phyloP scores from a whole-genome alignment of 2,329 filamentous ascomycete species.

The Pseudovirgaria hyperparasitica region DNA sequence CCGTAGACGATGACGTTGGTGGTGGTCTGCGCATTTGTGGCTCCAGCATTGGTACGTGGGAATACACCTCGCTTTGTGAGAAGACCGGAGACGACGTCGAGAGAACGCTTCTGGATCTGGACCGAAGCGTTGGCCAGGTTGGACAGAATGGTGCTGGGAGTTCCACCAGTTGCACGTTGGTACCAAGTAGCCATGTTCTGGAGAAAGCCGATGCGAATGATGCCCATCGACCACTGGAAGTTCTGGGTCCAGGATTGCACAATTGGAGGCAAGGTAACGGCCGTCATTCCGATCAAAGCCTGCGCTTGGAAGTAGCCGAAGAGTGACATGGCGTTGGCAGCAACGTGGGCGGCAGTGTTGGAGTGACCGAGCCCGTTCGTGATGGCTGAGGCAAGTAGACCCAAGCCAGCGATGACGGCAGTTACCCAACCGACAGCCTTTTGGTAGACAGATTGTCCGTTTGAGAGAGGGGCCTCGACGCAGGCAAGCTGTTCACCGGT shows the following conservation, averaged over 20 bases:
- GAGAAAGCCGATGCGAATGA: slow-evolving; percentile 78
- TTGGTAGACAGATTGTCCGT: slow-evolving; percentile 84
- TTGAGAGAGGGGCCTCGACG: slow-evolving; percentile 76
- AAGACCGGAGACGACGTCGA: slow-evolving; percentile 22
- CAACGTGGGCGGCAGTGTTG: slow-evolving; percentile 89
- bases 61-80: slow-evolving; percentile 21
- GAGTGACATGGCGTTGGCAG: slow-evolving; percentile 84
- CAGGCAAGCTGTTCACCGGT: slow-evolving; percentile 61
- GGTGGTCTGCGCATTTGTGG: slow-evolving; percentile 18
- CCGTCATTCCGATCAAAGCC: slow-evolving; percentile 77
- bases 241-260: slow-evolving; percentile 92
- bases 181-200: slow-evolving; percentile 91
- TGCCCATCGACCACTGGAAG: slow-evolving; percentile 97
- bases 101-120: slow-evolving; percentile 61
- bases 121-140: slow-evolving; percentile 64
- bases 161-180: slow-evolving; percentile 82
- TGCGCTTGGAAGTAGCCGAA: slow-evolving; percentile 93
- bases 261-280: slow-evolving; percentile 71
- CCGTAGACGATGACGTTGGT: slow-evolving; percentile 51
- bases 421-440: slow-evolving; percentile 81
- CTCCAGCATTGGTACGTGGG: slow-evolving; percentile 33
- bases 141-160: slow-evolving; percentile 65
- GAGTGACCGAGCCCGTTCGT: slow-evolving; percentile 84
- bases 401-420: slow-evolving; percentile 74
- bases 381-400: slow-evolving; percentile 72